Evolutionary conservation across 192 early-diverging fungal species (phyloP).

Genomic region (Backusella circina): DNA sequence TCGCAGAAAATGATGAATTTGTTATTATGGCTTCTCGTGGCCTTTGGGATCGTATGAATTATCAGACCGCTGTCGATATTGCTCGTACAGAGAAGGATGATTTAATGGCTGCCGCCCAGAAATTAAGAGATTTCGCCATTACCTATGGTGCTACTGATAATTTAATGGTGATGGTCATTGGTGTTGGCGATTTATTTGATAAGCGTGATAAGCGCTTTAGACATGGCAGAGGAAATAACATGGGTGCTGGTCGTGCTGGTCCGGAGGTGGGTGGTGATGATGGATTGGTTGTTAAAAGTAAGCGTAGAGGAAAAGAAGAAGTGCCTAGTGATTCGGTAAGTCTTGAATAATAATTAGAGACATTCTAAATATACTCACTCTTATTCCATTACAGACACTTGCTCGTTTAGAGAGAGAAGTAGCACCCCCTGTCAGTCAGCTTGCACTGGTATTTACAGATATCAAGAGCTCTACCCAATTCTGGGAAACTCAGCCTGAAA

Average conservation of each 20-base stretch:
- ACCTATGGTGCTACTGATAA: constrained; percentile 73
- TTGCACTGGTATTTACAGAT: constrained; percentile 90
- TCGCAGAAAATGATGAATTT: constrained; percentile 81
- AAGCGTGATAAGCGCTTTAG: constrained; percentile 22
- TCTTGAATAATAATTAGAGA: background rate
- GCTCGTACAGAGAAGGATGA: constrained; percentile 75
- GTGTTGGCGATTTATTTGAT: constrained; percentile 76
- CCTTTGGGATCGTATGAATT: constrained; percentile 77
- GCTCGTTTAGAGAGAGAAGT: constrained; percentile 73
- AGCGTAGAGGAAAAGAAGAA: constrained; percentile 41
- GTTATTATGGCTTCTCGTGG: constrained; percentile 71
- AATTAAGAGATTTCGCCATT: constrained; percentile 84
- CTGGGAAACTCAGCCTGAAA: constrained; percentile 84
- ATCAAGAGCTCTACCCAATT: constrained; percentile 90
- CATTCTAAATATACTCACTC: background rate
- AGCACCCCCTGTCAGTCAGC: constrained; percentile 75
- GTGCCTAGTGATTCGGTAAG: constrained; percentile 54
- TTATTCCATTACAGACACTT: constrained; percentile 33
- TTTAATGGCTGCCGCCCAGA: constrained; percentile 72
- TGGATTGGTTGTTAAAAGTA: constrained; percentile 31
- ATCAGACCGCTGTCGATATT: constrained; percentile 81
- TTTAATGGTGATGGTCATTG: constrained; percentile 88
- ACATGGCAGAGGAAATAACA: constrained; percentile 18
- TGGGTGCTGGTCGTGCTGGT: constrained; percentile 20
- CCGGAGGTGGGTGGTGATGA: constrained; percentile 20